Percentiles rank a stretch among this genome's conserved stretches.
Evolutionary conservation across 495 filamentous ascomycete species (phyloP).

Genomic region (Hypoxylon lenormandii): DNA sequence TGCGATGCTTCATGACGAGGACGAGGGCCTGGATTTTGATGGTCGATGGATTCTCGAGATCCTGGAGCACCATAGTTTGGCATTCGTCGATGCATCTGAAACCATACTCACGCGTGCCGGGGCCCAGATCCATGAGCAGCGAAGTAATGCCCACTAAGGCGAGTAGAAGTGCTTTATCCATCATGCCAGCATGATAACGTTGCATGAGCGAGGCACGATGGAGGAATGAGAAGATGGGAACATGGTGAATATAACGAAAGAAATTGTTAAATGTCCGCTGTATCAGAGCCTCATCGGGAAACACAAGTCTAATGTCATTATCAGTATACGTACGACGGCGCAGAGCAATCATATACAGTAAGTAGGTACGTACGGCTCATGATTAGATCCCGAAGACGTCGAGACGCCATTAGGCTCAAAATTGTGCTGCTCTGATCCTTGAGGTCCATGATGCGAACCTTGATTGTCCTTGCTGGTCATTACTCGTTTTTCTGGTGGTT

Average conservation of each 20-base stretch:
- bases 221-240: conserved; percentile 64
- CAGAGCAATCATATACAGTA: conserved; percentile 13
- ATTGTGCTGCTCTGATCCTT: conserved; percentile 33
- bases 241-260: conserved; percentile 64
- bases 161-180: conserved; percentile 61
- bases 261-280: conserved; percentile 61
- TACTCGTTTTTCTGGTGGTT: conserved; percentile 49
- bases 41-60: conserved; percentile 61
- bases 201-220: conserved; percentile 66
- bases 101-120: conserved; percentile 58
- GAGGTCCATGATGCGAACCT: conserved; percentile 44
- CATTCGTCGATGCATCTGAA: conserved; percentile 62
- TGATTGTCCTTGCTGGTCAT: conserved; percentile 50
- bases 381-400: conserved; percentile 20
- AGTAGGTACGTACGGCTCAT: conserved; percentile 50
- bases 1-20: conserved; percentile 62
- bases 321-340: conserved; percentile 30
- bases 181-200: conserved; percentile 61
- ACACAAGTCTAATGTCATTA: conserved; percentile 43
- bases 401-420: conserved; percentile 32
- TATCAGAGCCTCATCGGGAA: conserved; percentile 56
- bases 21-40: conserved; percentile 63
- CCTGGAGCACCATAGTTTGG: conserved; percentile 55
- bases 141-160: conserved; percentile 63
- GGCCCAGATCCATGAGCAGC: conserved; percentile 59